phyloP scores from a whole-genome alignment of 2,329 filamentous ascomycete species.

The Colletotrichum cuscutae region DNA sequence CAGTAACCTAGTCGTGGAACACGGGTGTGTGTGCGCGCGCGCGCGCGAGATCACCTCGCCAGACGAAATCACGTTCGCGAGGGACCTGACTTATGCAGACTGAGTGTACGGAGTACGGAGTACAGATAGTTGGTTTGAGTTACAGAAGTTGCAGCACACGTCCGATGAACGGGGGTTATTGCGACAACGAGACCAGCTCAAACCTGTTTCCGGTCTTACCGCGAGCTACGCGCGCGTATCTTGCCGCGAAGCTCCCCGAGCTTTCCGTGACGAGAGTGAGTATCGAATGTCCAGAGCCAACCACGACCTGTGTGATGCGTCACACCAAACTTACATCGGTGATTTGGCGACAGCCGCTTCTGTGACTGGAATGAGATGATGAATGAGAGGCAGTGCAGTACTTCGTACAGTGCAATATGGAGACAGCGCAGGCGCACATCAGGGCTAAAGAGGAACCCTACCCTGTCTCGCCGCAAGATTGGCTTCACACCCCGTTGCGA shows the following conservation, averaged over 20 bases:
- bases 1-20: background rate
- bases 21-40: background rate
- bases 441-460: background rate
- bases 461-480: constrained; percentile 16
- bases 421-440: background rate
- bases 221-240: constrained; percentile 5
- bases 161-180: constrained; percentile 19
- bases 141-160: background rate
- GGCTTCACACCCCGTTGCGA: constrained; percentile 14
- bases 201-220: constrained; percentile 15
- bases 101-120: background rate
- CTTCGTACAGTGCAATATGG: too few species aligned
- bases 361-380: background rate
- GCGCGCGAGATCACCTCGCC: background rate
- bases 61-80: constrained; percentile 7
- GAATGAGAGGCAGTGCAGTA: background rate
- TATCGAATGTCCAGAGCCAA: background rate
- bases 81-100: background rate
- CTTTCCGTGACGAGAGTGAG: constrained; percentile 4
- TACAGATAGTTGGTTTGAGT: background rate
- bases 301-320: background rate
- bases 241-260: constrained; percentile 21
- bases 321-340: constrained; percentile 12
- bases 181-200: background rate
- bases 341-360: background rate